A percentile compares a stretch with the other conserved stretches of the same genome.
Evolutionary conservation across 371 early-diverging fungal species (phyloP).

Genomic region (Cokeromyces recurvatus): DNA sequence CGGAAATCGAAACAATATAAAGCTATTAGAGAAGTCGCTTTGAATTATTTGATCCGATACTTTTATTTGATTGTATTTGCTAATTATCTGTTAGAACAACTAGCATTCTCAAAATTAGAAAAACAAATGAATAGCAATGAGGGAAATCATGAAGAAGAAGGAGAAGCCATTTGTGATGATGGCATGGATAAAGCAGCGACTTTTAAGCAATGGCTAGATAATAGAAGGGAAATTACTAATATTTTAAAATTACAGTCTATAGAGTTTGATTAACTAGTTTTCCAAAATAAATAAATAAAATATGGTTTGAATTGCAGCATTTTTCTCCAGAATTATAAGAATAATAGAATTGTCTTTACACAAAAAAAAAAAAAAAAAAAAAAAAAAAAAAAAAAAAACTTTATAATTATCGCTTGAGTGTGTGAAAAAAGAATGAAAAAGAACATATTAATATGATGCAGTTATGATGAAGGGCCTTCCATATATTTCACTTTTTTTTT

Average conservation of each 20-base stretch:
- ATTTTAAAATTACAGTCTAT: conserved; percentile 15
- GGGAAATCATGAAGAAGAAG: background rate
- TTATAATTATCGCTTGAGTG: no score
- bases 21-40: conserved; percentile 25
- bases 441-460: no score
- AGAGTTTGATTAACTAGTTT: conserved; percentile 13
- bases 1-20: conserved; percentile 28
- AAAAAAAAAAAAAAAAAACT: no score
- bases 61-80: conserved; percentile 60
- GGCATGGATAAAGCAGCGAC: conserved; percentile 2
- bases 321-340: no score
- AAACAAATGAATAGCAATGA: background rate
- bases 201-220: conserved; percentile 30
- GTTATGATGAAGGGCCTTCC: no score
- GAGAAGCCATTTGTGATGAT: conserved; percentile 14
- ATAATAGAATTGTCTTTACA: no score
- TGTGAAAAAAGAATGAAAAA: no score
- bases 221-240: conserved; percentile 22
- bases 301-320: no score
- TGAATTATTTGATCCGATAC: conserved; percentile 58
- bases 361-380: no score
- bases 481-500: no score
- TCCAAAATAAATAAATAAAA: background rate
- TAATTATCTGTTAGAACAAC: conserved; percentile 50
- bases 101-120: background rate